Evolutionary conservation across 2,329 filamentous ascomycete genomes (phyloP), one percentile per base, ranked within the genome.

Genomic region (Arthrobotrys megalospora): DNA sequence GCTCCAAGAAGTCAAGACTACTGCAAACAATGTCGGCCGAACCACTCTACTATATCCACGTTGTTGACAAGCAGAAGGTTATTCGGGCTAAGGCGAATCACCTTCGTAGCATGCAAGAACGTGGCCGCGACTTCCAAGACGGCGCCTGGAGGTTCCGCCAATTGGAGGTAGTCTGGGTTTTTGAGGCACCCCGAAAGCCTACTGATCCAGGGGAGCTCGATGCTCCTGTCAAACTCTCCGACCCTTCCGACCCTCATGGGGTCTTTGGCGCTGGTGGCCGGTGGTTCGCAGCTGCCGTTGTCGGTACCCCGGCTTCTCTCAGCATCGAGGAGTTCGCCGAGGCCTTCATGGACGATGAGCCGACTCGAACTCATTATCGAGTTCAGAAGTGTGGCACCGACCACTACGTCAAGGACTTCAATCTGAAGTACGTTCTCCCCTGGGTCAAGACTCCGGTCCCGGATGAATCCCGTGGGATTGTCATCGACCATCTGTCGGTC

Each of bases 81-180:
- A 28, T 53, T 10, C 50, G 50, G 1, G 53, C 67, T 19, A 38
- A 11, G 53, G 70, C 70, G 6, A 66, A 75, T 21, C 6, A 7
- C 3, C 55, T 41, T 2, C 28, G 43, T 10, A 41, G 60, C 11
- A 1, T 32, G 2, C 14, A 43, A 1, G 73, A 77, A 28, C 24
- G 11, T 6, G 36, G 34, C 11, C 58, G 47, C 8, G 73, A 77
- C n/a, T 65, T 67, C 41, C 43, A 53, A 14, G 60, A 67, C 19
- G 73, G 73, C 6, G 73, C 66, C 12, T 77, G 73, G 73, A 77
- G 60, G 52, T 71, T 71, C 60, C 66, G 73, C 6, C 53, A 52
- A 16, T 45, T 45, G 0, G 73, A 77, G 36, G 14, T 77, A 10
- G 60, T 77, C 5, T 77, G 73, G 73, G 73, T 43, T 4, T 60